phyloP scores from a whole-genome alignment of 2,329 filamentous ascomycete genomes.

The Hymenoscyphus fraxineus region DNA sequence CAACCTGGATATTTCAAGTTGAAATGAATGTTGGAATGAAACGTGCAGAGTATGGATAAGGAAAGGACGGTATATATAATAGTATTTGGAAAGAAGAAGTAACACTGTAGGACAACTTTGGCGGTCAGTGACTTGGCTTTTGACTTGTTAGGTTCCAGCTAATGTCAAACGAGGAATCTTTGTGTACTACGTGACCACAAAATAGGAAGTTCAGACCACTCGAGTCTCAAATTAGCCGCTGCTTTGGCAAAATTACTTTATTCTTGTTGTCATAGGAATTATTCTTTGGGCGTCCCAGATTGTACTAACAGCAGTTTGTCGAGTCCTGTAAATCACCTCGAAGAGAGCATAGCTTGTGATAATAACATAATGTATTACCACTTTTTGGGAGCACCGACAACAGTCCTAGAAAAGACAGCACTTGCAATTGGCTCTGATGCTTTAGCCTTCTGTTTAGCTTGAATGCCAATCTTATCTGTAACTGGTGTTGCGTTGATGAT shows the following conservation, averaged over 20 bases:
- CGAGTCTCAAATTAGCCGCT: neutral
- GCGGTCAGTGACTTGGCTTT: neutral
- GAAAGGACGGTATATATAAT: neutral
- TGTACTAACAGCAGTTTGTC: neutral
- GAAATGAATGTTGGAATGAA: neutral
- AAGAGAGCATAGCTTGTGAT: neutral
- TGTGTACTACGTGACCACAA: too few relatives aligned
- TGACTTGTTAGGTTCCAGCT: neutral
- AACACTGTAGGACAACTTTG: neutral
- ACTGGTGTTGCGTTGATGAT: constrained; percentile 90
- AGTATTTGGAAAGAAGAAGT: neutral
- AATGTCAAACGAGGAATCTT: neutral
- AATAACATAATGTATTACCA: constrained; percentile 26
- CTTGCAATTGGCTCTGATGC: constrained; percentile 36
- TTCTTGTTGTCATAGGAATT: neutral
- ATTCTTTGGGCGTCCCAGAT: neutral
- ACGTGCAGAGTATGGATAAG: neutral
- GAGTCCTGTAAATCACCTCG: neutral
- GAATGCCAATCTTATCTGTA: constrained; percentile 77
- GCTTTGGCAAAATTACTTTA: neutral
- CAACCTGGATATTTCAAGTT: constrained; percentile 25
- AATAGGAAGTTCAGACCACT: neutral
- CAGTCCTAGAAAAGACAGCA: constrained; percentile 35
- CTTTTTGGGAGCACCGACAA: constrained; percentile 36
- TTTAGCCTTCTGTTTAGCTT: constrained; percentile 55